phyloP scores from a whole-genome alignment of 371 early-diverging fungal species.

The Mortierella sp. region DNA sequence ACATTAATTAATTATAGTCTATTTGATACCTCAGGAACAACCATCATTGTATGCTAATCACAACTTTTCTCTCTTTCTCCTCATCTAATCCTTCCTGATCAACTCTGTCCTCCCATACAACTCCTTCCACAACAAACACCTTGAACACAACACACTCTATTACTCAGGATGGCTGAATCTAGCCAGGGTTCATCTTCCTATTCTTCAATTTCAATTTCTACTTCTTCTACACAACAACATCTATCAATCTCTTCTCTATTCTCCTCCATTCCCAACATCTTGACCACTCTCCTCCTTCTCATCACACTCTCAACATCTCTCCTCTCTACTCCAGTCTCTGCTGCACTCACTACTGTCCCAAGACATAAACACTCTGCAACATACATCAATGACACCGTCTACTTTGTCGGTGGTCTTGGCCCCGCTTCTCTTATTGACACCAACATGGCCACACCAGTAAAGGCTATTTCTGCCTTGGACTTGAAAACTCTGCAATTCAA shows the following conservation, averaged over 20 bases:
- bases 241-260: background rate
- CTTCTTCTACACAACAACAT: no score
- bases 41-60: no score
- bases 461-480: slow-evolving; percentile 25
- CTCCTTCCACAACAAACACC: background rate
- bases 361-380: slow-evolving; percentile 33
- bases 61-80: no score
- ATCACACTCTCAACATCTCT: slow-evolving; percentile 7
- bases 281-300: slow-evolving; percentile 4
- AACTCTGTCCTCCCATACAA: no score
- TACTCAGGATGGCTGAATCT: slow-evolving; percentile 4
- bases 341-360: slow-evolving; percentile 8
- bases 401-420: slow-evolving; percentile 44
- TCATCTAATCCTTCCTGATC: no score
- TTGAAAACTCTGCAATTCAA: slow-evolving; percentile 20
- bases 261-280: no score
- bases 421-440: background rate
- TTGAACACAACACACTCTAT: background rate
- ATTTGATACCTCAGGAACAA: no score
- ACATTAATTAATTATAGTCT: no score
- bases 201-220: background rate
- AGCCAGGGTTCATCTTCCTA: background rate
- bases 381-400: slow-evolving; percentile 15
- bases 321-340: background rate
- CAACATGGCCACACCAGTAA: background rate